Evolutionary conservation across 2,329 filamentous ascomycete species (phyloP), one percentile per base, ranked within the genome.

Genomic region (Botrytis cinerea): DNA sequence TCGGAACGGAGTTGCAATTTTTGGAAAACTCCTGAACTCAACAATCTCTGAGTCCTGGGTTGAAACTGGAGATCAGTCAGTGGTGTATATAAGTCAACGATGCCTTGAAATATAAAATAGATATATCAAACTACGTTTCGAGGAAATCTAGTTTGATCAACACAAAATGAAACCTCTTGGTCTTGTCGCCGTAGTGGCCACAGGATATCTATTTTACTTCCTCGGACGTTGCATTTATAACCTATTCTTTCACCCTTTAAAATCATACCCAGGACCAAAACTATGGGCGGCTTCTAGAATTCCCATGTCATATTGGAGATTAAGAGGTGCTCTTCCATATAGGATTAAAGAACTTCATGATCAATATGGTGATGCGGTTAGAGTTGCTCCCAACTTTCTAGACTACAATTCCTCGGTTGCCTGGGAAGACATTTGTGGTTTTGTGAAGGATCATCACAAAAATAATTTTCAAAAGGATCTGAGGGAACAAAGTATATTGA

Each of bases 281-380:
- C 48, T 62, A 45, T 74, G 60, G 32, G 63, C 61, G 66, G 68
- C 69, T 38, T 60, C 51, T 8, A 46, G 75, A n/a, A 25, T 76
- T 14, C 73, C 71, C 8, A 25, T 59, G 9, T 25, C 28, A 22
- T 75, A 64, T 60, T 54, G 68, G n/a, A 54, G n/a, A n/a, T 9
- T 63, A 10, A 57, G 1, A 25, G 75, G 71, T 12, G 16, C 16
- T n/a, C 66, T 73, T 46, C 43, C 66, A 9, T 54, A 48, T 10
- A 67, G 59, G 46, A 22, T 70, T 3, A 73, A 70, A 45, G 46
- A 64, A 57, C 57, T 76, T 5, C 75, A 76, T 60, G 71, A 75
- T 9, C 45, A 60, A 60, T 77, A 76, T 69, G 76, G 76, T 10
- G 69, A 74, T 22, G 73, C 66, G 7, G 75, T 77, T 16, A 75